These are phyloP conservation scores for Hanseniaspora sp. DNA, from an alignment of 1,139 yeast species.

Conservation along the genomic window DNA sequence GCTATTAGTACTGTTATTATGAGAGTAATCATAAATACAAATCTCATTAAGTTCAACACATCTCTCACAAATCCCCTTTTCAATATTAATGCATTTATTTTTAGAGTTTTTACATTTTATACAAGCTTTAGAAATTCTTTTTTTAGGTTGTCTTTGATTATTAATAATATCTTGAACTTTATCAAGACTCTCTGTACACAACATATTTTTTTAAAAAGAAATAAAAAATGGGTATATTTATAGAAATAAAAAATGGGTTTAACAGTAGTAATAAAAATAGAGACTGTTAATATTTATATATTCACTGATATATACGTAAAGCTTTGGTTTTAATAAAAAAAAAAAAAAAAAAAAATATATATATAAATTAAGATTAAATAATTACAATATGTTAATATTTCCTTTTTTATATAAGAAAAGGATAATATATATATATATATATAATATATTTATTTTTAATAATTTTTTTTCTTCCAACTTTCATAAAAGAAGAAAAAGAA, in stretches of 20 bases:
- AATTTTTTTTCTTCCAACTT: no score
- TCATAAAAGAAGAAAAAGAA: no score
- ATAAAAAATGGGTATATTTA: neutral
- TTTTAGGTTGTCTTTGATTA: conserved; percentile 15
- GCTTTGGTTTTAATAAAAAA: no score
- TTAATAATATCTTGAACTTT: conserved; percentile 2
- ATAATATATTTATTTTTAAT: no score
- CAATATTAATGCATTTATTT: conserved; percentile 18
- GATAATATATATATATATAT: no score
- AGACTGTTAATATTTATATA: no score
- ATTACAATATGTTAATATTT: no score
- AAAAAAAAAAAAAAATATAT: no score
- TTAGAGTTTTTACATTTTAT: conserved; percentile 20
- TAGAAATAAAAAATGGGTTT: neutral
- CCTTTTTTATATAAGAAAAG: no score
- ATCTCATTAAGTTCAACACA: conserved; percentile 18
- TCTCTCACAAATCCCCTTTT: conserved; percentile 18
- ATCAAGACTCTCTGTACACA: neutral
- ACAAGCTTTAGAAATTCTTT: conserved; percentile 19
- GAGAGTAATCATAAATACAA: conserved; percentile 18
- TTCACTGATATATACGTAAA: no score
- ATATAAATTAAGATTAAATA: no score
- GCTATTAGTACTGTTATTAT: neutral
- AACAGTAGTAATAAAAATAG: no score
- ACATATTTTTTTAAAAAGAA: neutral